A percentile compares a stretch with the other conserved stretches of the same genome.
phyloP scores from a whole-genome alignment of 192 early-diverging fungal genomes.

The Diversispora eburnea region DNA sequence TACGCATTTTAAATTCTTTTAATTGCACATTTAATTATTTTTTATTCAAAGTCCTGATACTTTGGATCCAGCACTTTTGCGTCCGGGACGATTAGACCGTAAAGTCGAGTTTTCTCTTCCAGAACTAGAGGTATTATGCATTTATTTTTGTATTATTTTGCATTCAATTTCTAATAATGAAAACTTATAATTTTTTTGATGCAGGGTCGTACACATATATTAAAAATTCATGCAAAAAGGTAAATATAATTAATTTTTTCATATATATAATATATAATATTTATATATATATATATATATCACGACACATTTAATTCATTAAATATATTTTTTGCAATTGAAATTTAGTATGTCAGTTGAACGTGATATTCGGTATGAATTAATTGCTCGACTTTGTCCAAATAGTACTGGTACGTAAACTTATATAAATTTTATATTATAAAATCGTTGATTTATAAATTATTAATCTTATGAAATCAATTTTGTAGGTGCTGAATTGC shows the following conservation, averaged over 20 bases:
- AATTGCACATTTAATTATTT: too few relatives aligned
- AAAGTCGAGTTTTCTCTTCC: constrained; percentile 98
- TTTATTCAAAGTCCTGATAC: constrained; percentile 78
- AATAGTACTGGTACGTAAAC: constrained; percentile 76
- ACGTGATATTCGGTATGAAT: constrained; percentile 97
- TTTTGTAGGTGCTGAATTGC: constrained; percentile 77
- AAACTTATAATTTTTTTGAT: constrained; percentile 9
- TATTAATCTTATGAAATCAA: neutral
- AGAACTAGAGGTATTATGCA: constrained; percentile 68
- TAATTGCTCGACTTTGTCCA: constrained; percentile 96
- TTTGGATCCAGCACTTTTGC: constrained; percentile 93
- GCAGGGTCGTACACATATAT: constrained; percentile 93
- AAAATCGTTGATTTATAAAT: neutral
- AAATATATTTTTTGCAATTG: neutral
- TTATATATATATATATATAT: neutral
- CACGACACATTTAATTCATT: neutral
- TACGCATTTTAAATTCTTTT: too few relatives aligned
- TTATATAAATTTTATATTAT: neutral
- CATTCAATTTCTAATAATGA: neutral
- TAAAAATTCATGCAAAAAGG: constrained; percentile 95
- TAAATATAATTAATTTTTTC: neutral
- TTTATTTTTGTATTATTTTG: neutral
- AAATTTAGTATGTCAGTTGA: constrained; percentile 88
- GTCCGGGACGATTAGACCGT: constrained; percentile 96
- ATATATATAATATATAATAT: neutral